phyloP scores from a whole-genome alignment of 164 flowering plant species.

The Sedum album region DNA sequence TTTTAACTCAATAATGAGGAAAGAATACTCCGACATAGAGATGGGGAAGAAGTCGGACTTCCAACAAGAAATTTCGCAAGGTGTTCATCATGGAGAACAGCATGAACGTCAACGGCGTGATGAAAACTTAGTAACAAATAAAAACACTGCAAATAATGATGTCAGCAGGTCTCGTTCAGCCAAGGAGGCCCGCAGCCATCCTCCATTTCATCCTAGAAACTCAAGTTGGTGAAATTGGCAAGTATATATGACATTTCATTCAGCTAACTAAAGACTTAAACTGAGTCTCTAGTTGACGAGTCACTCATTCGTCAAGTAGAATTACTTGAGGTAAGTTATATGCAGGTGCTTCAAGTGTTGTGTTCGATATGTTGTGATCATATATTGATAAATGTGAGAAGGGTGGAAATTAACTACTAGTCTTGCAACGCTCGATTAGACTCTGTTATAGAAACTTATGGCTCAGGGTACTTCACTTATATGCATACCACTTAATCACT shows the following conservation, averaged over 20 bases:
- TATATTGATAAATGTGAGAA: neutral
- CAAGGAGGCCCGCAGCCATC: neutral
- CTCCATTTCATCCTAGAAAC: neutral
- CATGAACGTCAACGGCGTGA: neutral
- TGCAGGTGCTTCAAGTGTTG: neutral
- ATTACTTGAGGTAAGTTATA: neutral
- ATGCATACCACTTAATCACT: too few species aligned
- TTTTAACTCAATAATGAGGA: conserved; percentile 2
- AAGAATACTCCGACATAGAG: neutral
- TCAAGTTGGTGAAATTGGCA: conserved; percentile 2
- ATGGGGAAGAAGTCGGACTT: neutral
- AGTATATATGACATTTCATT: neutral
- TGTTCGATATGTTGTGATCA: neutral
- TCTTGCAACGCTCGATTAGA: neutral
- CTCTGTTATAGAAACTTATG: too few species aligned
- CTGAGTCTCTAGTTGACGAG: neutral
- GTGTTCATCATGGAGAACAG: conserved; percentile 6
- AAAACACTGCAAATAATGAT: neutral
- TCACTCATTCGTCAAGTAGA: neutral
- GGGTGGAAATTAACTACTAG: neutral
- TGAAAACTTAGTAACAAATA: neutral
- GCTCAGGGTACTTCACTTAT: too few species aligned
- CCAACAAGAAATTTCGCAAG: neutral
- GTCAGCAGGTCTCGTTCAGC: neutral
- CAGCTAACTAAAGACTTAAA: neutral